phyloP scores from a whole-genome alignment of 2,329 filamentous ascomycete species.

The Hypoxylon sp. region DNA sequence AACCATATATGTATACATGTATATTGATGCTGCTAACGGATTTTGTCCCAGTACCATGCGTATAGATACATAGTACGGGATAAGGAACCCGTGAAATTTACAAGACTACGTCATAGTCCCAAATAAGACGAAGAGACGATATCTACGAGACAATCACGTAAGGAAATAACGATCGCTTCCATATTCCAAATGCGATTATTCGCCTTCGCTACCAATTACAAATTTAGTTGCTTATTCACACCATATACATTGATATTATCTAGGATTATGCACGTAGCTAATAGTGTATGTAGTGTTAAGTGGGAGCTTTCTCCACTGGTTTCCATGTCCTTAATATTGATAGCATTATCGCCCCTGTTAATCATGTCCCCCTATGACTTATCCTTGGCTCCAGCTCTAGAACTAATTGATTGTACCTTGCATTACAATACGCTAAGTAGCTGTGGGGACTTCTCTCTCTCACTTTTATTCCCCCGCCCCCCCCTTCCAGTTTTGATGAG shows the following conservation, averaged over 20 bases:
- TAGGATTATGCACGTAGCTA: neutral
- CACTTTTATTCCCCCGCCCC: too few species aligned
- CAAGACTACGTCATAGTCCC: neutral
- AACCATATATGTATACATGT: too few species aligned
- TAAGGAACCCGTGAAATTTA: neutral
- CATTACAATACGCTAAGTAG: too few species aligned
- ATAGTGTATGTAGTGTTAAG: neutral
- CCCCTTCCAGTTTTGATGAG: constrained; percentile 1
- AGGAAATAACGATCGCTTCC: constrained; percentile 25
- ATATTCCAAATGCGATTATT: constrained; percentile 20
- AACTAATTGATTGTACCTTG: too few species aligned
- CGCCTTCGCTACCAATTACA: constrained; percentile 1
- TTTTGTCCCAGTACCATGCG: too few species aligned
- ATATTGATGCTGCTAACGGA: neutral
- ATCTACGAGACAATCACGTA: neutral
- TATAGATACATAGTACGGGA: too few species aligned
- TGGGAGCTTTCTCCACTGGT: constrained; percentile 13
- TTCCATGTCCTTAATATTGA: constrained; percentile 14
- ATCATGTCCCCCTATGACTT: constrained; percentile 21
- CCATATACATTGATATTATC: too few species aligned
- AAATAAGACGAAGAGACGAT: neutral
- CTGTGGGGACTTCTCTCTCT: too few species aligned
- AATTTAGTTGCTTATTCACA: neutral
- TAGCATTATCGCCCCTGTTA: constrained; percentile 21
- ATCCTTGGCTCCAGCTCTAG: neutral